Evolutionary conservation across 177 flowering plant species (phyloP), one percentile per base, ranked within the genome.

Genomic region (Vitis hybrid): DNA sequence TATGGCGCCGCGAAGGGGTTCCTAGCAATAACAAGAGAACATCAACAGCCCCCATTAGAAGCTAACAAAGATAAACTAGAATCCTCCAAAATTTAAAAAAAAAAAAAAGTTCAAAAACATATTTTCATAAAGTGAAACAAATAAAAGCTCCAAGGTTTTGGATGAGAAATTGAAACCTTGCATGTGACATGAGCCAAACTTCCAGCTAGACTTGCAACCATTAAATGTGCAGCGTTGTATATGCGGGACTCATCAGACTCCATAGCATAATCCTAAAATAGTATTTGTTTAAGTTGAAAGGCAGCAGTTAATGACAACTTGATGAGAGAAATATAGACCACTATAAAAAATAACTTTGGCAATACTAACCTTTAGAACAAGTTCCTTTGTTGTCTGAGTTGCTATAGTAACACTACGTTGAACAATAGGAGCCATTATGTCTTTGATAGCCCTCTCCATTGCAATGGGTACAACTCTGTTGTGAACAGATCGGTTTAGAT

Each of bases 121-220:
- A 58, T 50, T 27, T 14, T 19, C 46, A 40, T 40, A 62, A 35
- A 56, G 30, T 3, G 19, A 65, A 30, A 46, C 4, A 48, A 13
- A 61, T 19, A 48, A 11, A 16, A 70, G 56, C 46, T 7, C 46
- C 46, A 40, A 5, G 46, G 46, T 40, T 40, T 40, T 40, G 46
- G 46, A 40, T 7, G 8, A 40, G 46, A 40, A 40, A 40, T 40
- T 40, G 19, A 65, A 69, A 93, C 99, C 97, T 96, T 96, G 99
- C 99, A 96, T 52, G 99, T 96, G 19, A 94, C 99, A 87, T 96
- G 99, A 72, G 99, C 99, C 61, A 96, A 72, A 75, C 99, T 90
- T 81, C 99, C 99, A 32, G 99, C 92, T 68, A 96, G 80, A 75
- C 99, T 88, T 54, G 97, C 97, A 65, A 92, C 99, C 97, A 94